A percentile compares a stretch with the other conserved stretches of the same genome.
These are phyloP conservation scores for Raphidocelis subcapitata DNA, from an alignment of 139 green algal genomes.

Conservation along the genomic window DNA sequence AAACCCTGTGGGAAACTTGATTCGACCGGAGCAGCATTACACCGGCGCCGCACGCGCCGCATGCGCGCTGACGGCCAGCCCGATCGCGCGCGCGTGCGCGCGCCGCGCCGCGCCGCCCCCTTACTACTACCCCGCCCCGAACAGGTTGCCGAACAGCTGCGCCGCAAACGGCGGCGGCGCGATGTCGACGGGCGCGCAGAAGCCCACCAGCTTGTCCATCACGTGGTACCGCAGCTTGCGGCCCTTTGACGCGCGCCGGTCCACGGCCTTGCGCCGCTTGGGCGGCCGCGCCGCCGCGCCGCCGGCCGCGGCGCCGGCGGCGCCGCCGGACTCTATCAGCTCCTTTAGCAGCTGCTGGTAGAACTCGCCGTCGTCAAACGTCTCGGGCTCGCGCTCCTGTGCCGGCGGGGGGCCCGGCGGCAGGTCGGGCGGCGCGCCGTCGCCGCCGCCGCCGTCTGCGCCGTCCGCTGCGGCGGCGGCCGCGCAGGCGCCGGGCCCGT, in stretches of 20 bases:
- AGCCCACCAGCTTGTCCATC: constrained; percentile 91
- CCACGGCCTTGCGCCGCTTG: constrained; percentile 85
- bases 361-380: constrained; percentile 91
- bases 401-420: neutral
- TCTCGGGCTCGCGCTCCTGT: constrained; percentile 60
- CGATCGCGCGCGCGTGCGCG: too few relatives aligned
- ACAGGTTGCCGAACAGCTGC: constrained; percentile 85
- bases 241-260: constrained; percentile 86
- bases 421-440: neutral
- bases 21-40: too few relatives aligned
- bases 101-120: too few relatives aligned
- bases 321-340: constrained; percentile 68
- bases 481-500: neutral
- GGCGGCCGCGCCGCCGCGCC: constrained; percentile 25
- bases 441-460: neutral
- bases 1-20: too few relatives aligned
- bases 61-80: too few relatives aligned
- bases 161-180: constrained; percentile 53
- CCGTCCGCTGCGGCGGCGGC: constrained; percentile 11
- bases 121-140: too few relatives aligned
- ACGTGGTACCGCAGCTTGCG: constrained; percentile 88
- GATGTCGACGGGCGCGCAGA: constrained; percentile 75
- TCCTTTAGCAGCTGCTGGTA: constrained; percentile 92
- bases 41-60: too few relatives aligned
- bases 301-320: constrained; percentile 6